Conservation (phyloP, 2,329 filamentous ascomycete genomes). For the Chalaropsis ovoidea region DNA sequence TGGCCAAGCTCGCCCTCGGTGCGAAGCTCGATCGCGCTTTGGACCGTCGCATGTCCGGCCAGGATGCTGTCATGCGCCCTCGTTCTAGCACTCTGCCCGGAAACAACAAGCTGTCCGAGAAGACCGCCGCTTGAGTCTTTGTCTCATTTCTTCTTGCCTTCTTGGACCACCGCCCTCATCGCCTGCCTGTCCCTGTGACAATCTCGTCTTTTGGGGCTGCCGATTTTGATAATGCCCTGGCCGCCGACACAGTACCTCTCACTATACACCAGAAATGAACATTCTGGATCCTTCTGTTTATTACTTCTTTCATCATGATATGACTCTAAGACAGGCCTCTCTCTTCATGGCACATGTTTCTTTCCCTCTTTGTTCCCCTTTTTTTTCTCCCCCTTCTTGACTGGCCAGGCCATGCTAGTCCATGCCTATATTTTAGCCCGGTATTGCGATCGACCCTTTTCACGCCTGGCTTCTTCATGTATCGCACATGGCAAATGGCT, state of each 20-base stretch:
- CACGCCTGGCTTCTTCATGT: not conserved
- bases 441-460: conserved; percentile 8
- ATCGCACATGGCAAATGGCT: conserved; percentile 3
- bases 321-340: conserved; percentile 11
- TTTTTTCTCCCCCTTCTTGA: conserved; percentile 11
- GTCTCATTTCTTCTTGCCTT: not conserved
- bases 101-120: conserved; percentile 30
- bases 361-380: conserved; percentile 1
- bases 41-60: conserved; percentile 71
- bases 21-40: conserved; percentile 86
- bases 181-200: not conserved
- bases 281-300: conserved; percentile 9
- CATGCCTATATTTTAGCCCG: not conserved
- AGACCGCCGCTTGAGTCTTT: conserved; percentile 21
- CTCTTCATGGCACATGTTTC: conserved; percentile 13
- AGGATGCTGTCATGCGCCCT: conserved; percentile 76
- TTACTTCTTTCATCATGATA: not conserved
- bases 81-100: conserved; percentile 35
- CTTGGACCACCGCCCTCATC: not conserved
- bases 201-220: not conserved
- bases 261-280: not conserved
- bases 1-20: conserved; percentile 77
- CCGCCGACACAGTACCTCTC: not conserved
- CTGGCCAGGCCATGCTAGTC: not conserved
- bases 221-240: not conserved